A percentile compares a stretch with the other conserved stretches of the same genome.
phyloP scores from a whole-genome alignment of 2,329 filamentous ascomycete species.

The Penicillium sp. region DNA sequence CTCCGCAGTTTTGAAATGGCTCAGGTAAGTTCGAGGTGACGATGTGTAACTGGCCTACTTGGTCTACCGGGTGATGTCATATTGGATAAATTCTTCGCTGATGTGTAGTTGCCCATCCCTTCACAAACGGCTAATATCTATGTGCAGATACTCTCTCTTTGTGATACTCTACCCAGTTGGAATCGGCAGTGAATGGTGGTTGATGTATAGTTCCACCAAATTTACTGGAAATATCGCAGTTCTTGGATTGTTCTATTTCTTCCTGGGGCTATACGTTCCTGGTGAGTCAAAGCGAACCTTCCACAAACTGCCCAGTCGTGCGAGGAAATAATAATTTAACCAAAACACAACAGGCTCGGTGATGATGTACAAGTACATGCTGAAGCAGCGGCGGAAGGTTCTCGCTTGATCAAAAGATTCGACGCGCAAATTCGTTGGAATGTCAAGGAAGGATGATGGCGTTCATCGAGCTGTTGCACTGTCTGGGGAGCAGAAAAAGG shows the following conservation, averaged over 20 bases:
- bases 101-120: background rate
- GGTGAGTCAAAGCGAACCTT: conserved; percentile 25
- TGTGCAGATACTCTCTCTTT: conserved; percentile 39
- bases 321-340: background rate
- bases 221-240: conserved; percentile 20
- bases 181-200: conserved; percentile 39
- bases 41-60: background rate
- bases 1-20: conserved; percentile 30
- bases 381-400: conserved; percentile 38
- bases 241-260: conserved; percentile 34
- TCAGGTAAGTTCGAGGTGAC: conserved; percentile 25
- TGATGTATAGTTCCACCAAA: conserved; percentile 35
- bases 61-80: background rate
- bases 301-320: background rate
- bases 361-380: conserved; percentile 43
- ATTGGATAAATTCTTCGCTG: background rate
- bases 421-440: no score
- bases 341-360: conserved; percentile 27
- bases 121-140: background rate
- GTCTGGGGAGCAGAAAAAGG: no score
- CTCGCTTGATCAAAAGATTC: background rate
- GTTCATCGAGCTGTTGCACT: background rate
- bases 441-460: no score
- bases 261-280: conserved; percentile 37
- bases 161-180: conserved; percentile 37